Evolutionary conservation across 2,329 filamentous ascomycete species (phyloP).

Genomic region (Pyrenophora tritici-repentis): DNA sequence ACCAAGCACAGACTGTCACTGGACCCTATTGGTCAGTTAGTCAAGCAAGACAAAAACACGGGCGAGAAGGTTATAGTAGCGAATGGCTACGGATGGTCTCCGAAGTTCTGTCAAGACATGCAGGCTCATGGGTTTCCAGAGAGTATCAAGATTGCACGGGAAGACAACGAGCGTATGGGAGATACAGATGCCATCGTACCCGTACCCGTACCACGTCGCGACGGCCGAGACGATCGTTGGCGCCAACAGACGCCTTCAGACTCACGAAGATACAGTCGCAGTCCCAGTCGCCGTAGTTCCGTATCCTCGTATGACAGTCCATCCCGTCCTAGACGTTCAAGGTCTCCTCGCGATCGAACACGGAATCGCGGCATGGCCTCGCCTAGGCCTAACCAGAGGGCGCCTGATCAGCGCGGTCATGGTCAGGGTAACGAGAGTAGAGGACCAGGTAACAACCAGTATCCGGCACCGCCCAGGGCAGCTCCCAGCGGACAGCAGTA

Average conservation of each 20-base stretch:
- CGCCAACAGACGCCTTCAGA: slow-evolving; percentile 18
- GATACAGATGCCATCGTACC: slow-evolving; percentile 11
- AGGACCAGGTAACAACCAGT: slow-evolving; percentile 10
- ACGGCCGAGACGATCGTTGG: slow-evolving; percentile 12
- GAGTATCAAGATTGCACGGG: slow-evolving; percentile 27
- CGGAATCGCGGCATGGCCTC: slow-evolving; percentile 19
- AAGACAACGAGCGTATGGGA: slow-evolving; percentile 25
- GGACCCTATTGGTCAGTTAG: slow-evolving; percentile 74
- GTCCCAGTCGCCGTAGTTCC: slow-evolving; percentile 19
- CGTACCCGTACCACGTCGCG: slow-evolving; percentile 11
- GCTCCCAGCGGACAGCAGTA: slow-evolving; percentile 12
- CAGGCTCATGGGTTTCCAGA: slow-evolving; percentile 51
- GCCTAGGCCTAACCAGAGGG: slow-evolving; percentile 11
- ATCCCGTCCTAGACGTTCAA: slow-evolving; percentile 12
- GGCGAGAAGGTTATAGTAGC: slow-evolving; percentile 68
- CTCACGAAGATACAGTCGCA: slow-evolving; percentile 17
- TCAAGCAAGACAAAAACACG: slow-evolving; percentile 68
- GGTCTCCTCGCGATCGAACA: slow-evolving; percentile 15
- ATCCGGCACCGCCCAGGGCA: slow-evolving; percentile 8
- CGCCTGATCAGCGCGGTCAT: slow-evolving; percentile 10
- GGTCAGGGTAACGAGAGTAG: slow-evolving; percentile 12
- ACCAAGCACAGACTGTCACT: slow-evolving; percentile 56
- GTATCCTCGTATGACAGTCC: slow-evolving; percentile 22
- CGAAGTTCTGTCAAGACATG: slow-evolving; percentile 80
- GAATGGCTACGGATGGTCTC: slow-evolving; percentile 89